Evolutionary conservation across 768 basidiomycete species (phyloP).

Genomic region (Floccularia luteovirens): DNA sequence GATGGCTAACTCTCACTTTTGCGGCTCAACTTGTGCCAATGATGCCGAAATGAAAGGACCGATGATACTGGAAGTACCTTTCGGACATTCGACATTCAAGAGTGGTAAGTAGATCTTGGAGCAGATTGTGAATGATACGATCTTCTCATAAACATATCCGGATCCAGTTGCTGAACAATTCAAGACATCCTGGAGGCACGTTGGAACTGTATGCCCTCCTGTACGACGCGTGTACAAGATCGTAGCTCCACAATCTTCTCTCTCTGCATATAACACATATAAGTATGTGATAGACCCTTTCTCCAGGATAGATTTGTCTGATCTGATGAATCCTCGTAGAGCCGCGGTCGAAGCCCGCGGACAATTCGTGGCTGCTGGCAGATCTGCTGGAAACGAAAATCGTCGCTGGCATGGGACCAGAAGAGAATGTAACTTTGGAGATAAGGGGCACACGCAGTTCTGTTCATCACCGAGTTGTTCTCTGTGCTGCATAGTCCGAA

Average conservation of each 20-base stretch:
- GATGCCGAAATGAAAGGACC: constrained; percentile 49
- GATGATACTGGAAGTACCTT: constrained; percentile 51
- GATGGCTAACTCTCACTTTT: constrained; percentile 53
- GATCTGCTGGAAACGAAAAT: constrained; percentile 63
- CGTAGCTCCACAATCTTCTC: constrained; percentile 35
- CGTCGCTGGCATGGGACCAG: constrained; percentile 72
- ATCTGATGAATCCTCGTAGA: constrained; percentile 19
- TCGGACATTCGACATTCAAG: constrained; percentile 53
- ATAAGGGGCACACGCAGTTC: constrained; percentile 47
- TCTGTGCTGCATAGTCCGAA: constrained; percentile 55
- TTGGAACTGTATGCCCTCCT: constrained; percentile 41
- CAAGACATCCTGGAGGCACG: constrained; percentile 62
- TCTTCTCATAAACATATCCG: constrained; percentile 4
- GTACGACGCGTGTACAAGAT: constrained; percentile 64
- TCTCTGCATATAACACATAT: constrained; percentile 55
- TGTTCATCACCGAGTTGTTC: constrained; percentile 54
- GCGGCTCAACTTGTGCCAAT: constrained; percentile 44
- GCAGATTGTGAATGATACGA: background rate
- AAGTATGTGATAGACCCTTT: constrained; percentile 27
- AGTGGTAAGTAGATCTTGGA: constrained; percentile 35
- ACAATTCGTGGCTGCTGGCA: constrained; percentile 43
- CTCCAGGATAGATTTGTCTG: background rate
- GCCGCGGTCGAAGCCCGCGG: constrained; percentile 51
- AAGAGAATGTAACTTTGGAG: constrained; percentile 56
- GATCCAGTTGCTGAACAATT: constrained; percentile 57